These are phyloP conservation scores for Eucalyptus tenuipes DNA, from an alignment of 345 rosid genomes.

Conservation along the genomic window DNA sequence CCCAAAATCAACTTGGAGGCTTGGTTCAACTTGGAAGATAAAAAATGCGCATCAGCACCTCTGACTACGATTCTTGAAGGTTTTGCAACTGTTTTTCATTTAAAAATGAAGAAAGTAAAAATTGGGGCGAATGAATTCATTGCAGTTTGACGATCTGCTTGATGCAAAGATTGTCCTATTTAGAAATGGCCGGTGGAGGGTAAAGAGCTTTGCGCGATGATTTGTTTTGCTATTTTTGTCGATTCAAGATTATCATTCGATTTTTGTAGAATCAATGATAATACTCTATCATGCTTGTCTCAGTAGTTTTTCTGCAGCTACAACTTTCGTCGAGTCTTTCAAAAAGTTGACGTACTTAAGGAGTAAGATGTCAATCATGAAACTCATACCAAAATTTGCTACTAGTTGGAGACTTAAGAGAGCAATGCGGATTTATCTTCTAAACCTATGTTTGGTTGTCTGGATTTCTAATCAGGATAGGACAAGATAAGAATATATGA, in stretches of 20 bases:
- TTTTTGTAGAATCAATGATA: not conserved
- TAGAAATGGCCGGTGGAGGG: not conserved
- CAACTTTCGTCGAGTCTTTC: slow-evolving; percentile 28
- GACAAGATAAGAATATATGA: no score
- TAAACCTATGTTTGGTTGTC: not conserved
- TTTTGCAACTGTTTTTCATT: not conserved
- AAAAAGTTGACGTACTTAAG: slow-evolving; percentile 8
- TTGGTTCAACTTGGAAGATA: not conserved
- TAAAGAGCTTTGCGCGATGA: not conserved
- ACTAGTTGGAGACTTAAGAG: slow-evolving; percentile 33
- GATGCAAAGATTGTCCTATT: slow-evolving; percentile 4
- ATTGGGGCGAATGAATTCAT: not conserved
- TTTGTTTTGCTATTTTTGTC: not conserved
- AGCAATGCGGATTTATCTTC: slow-evolving; percentile 7
- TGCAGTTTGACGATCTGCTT: slow-evolving; percentile 16
- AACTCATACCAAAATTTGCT: slow-evolving; percentile 19
- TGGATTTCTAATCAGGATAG: no score
- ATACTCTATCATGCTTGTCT: not conserved
- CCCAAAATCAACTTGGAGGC: not conserved
- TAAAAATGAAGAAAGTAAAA: not conserved
- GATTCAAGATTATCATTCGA: not conserved
- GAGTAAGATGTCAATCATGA: slow-evolving; percentile 7
- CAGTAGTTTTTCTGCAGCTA: slow-evolving; percentile 31
- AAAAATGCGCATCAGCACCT: not conserved
- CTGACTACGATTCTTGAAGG: not conserved